These are phyloP conservation scores for Fragaria vesca DNA, from an alignment of 306 rosid species.

Conservation along the genomic window DNA sequence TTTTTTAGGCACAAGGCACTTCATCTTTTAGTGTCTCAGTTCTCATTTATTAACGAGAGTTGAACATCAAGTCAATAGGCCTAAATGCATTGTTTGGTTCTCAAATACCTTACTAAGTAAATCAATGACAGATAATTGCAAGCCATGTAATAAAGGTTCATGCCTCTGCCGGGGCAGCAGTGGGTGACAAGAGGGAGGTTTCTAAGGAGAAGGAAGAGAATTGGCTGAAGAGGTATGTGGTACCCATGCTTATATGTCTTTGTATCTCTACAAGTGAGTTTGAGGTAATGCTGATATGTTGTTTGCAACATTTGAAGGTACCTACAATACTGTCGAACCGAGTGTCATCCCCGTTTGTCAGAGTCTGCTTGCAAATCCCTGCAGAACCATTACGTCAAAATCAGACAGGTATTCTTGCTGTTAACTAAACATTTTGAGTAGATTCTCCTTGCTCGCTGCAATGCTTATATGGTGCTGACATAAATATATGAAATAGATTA, in stretches of 20 bases:
- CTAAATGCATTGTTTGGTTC: not conserved
- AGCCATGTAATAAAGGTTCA: constrained; percentile 89
- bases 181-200: constrained; percentile 47
- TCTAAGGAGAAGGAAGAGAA: constrained; percentile 84
- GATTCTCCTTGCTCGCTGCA: not conserved
- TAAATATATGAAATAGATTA: not conserved
- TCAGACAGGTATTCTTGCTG: constrained; percentile 80
- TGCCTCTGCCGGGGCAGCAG: constrained; percentile 61
- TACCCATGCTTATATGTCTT: constrained; percentile 10
- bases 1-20: not conserved
- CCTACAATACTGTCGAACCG: constrained; percentile 74
- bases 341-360: constrained; percentile 79
- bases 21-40: constrained; percentile 3
- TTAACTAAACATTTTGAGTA: not conserved
- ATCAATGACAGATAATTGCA: constrained; percentile 69
- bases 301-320: constrained; percentile 57
- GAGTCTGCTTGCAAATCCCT: constrained; percentile 70
- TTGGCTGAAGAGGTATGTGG: constrained; percentile 85
- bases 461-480: constrained; percentile 6
- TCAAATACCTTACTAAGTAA: constrained; percentile 13
- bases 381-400: constrained; percentile 80
- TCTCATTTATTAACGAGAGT: not conserved
- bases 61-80: not conserved
- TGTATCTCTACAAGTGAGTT: constrained; percentile 18
- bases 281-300: constrained; percentile 19